A percentile compares a stretch with the other conserved stretches of the same genome.
These are phyloP conservation scores for Adiantum capillusveneris DNA, from an alignment of 75 land plant species.

Conservation along the genomic window DNA sequence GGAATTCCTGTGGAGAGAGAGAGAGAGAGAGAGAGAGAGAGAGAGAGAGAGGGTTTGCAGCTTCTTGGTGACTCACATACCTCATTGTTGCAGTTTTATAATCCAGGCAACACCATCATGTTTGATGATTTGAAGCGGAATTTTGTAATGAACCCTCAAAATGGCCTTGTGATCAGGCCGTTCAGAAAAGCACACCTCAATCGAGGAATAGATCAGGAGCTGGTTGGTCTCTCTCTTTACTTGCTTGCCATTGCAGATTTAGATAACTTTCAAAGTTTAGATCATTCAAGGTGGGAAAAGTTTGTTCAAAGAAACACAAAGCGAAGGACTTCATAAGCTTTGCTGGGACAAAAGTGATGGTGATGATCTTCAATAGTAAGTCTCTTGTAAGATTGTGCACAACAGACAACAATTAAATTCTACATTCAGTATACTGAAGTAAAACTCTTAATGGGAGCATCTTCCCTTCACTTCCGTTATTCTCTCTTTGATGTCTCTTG, in stretches of 20 bases:
- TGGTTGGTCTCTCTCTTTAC: constrained; percentile 74
- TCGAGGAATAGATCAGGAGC: constrained; percentile 71
- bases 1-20: no score
- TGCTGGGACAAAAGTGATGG: no score
- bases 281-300: constrained; percentile 67
- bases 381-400: no score
- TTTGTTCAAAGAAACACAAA: constrained; percentile 37
- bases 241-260: constrained; percentile 83
- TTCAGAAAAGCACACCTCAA: constrained; percentile 86
- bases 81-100: constrained; percentile 89
- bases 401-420: no score
- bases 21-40: no score
- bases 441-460: no score
- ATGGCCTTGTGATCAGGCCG: constrained; percentile 85
- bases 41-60: no score
- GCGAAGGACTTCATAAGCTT: constrained; percentile 1
- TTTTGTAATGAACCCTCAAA: constrained; percentile 98
- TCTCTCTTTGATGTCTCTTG: no score
- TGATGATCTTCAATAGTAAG: no score
- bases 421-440: no score
- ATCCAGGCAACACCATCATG: constrained; percentile 82
- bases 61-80: no score
- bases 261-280: constrained; percentile 58
- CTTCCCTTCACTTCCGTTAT: no score
- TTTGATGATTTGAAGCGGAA: constrained; percentile 93